Base-by-base conservation (phyloP, 768 basidiomycete species). In the Pilatotrama ljubarskyi region DNA sequence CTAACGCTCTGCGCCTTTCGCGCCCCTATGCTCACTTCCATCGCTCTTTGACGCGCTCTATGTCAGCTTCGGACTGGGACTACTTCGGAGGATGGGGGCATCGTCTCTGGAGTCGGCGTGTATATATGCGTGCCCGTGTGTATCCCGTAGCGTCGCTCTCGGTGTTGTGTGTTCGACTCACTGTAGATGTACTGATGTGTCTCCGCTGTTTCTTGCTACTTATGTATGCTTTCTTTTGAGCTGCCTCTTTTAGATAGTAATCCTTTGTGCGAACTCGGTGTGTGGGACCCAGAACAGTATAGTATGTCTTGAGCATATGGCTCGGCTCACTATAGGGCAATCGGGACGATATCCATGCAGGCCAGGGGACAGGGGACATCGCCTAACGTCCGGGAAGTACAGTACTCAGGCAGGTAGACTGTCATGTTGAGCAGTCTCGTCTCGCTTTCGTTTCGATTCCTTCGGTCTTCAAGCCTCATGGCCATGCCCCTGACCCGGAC, bases 81-180 rank as follows among this genome's bases (percentile, higher is more conserved):
- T 51, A 51, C 50, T 51, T 51, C 50, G 50, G 50, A 51, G 50
- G 50, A 51, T 4, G 35, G 29, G 50, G 50, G 50, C 36, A 25
- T 25, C 48, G 48, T 35, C 48, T 51, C 26, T 54, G 49, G 49
- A 42, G 52, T 46, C 29, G 17, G 42, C 25, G 44, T 24, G 43
- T 47, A 55, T 44, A 22, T 41, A 22, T 49, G 46, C n/a, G 37
- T 42, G 37, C 46, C 47, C 55, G 37, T 49, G 55, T 57, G 55
- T 57, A 57, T 57, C 55, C 11, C 55, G 55, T 57, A 57, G 55
- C 55, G 55, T 49, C 55, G 47, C 47, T 49, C 46, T 57, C 55
- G 46, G 47, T 57, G 35, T 46, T 55, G 22, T 49, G 38, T 48
- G 29, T 25, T 29, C 25, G 36, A 32, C 14, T 13, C 15, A 15